Evolutionary conservation across 2,329 filamentous ascomycete species (phyloP).

Genomic region (Didymella pomorum): DNA sequence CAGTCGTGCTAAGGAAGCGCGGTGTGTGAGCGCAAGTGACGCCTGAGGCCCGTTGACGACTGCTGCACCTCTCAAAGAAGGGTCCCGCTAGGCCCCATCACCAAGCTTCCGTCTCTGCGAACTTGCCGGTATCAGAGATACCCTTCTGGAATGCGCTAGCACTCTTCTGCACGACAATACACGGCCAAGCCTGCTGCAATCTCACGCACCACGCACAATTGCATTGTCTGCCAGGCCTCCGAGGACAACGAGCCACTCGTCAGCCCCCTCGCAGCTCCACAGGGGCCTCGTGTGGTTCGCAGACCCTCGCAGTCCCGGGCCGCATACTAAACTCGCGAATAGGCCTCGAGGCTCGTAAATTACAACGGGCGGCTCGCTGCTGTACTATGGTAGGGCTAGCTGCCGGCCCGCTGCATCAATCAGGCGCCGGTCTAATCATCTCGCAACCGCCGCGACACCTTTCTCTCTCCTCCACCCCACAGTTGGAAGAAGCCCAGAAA

Average conservation of each 20-base stretch:
- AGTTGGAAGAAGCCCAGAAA: slow-evolving; percentile 34
- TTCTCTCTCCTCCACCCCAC: slow-evolving; percentile 48
- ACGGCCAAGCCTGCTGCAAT: slow-evolving; percentile 10
- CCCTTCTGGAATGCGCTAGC: slow-evolving; percentile 21
- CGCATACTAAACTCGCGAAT: neutral
- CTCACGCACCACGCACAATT: slow-evolving; percentile 4
- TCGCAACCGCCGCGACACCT: slow-evolving; percentile 37
- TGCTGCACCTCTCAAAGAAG: slow-evolving; percentile 14
- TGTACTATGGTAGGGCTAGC: slow-evolving; percentile 15
- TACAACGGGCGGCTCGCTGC: slow-evolving; percentile 6
- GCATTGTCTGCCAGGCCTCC: neutral
- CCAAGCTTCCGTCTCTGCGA: slow-evolving; percentile 16
- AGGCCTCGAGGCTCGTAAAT: neutral
- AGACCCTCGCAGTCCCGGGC: neutral
- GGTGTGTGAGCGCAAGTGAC: slow-evolving; percentile 8
- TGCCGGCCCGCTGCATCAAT: slow-evolving; percentile 19
- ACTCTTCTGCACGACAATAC: slow-evolving; percentile 17
- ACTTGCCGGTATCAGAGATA: neutral
- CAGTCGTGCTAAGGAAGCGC: neutral
- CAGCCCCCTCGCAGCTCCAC: neutral
- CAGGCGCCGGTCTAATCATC: slow-evolving; percentile 15
- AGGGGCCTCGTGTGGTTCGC: neutral
- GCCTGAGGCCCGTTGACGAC: slow-evolving; percentile 21
- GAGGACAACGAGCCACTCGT: neutral
- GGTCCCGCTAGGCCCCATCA: slow-evolving; percentile 12